Base-by-base conservation (phyloP, 148 eudicot genomes). In the Rheum nobile region DNA sequence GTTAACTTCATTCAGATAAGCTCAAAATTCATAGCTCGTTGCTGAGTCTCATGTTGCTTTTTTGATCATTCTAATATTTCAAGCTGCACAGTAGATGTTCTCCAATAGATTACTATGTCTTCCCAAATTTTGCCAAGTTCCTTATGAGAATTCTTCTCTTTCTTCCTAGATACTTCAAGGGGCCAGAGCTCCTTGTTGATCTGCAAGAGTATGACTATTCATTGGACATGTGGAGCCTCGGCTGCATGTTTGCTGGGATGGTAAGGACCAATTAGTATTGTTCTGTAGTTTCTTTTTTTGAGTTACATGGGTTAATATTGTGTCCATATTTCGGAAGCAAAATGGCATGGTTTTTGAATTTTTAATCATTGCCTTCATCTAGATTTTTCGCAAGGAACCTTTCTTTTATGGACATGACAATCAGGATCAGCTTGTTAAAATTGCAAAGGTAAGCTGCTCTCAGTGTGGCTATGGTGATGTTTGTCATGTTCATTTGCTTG, bases 211-310 rank as follows among this genome's bases (percentile, higher is more conserved):
- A 90, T 78, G 96, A 90, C 86, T 90, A 90, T 80, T 88, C 96
- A 67, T 76, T 90, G 86, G 96, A 90, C 74, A 83, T 90, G 92
- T 90, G 96, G 96, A 90, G 96, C 84, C 89, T 90, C 70, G 96
- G 96, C 72, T 88, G 92, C 80, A 90, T 90, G 96, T 86, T 90
- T 85, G 96, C 96, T 73, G 96, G 92, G 79, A 90, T 90, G 96
- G 96, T 90, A 75, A 85, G 89, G 41, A 32, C 32, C 70, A 13
- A 61, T 61, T 26, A 61, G 7, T 31, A 31, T 14, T 31, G 26
- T 29, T 61, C 67, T 4, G 4, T 31, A 14, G 19, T 14, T 65
- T 21, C 6, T 37, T 37, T n/a, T 5, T 54, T 55, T 31, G 22
- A 55, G 31, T 24, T 22, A 55, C 63, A 7, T 22, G 29, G 29